phyloP scores from a whole-genome alignment of 306 rosid genomes.

The Phaseolus lunatus region DNA sequence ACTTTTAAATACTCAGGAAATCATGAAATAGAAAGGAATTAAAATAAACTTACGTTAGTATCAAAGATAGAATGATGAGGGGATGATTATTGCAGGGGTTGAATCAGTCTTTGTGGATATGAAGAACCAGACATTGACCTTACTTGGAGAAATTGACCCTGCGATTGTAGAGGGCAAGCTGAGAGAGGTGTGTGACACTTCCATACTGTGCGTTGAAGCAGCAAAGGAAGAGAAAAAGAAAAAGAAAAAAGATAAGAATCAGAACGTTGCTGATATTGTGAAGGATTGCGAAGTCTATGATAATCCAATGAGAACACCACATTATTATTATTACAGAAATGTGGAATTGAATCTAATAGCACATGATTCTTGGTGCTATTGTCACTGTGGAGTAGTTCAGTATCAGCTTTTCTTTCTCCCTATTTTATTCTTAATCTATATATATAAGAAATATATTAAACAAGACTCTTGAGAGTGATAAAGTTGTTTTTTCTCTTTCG shows the following conservation, averaged over 20 bases:
- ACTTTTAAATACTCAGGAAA: not conserved
- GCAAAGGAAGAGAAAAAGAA: conserved; percentile 66
- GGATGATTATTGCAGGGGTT: conserved; percentile 55
- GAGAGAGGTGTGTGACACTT: conserved; percentile 57
- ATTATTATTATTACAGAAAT: conserved; percentile 40
- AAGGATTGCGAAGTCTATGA: conserved; percentile 6
- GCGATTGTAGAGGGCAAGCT: conserved; percentile 32
- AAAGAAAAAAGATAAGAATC: conserved; percentile 43
- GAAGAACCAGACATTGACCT: conserved; percentile 53
- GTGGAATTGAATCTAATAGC: conserved; percentile 60
- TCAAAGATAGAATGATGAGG: not conserved
- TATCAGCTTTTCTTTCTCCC: not conserved
- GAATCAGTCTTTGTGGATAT: conserved; percentile 67
- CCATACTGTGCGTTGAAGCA: conserved; percentile 64
- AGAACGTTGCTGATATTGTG: not conserved
- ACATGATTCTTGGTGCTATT: not conserved
- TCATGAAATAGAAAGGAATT: not conserved
- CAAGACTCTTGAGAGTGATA: too few species aligned
- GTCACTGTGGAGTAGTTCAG: not conserved
- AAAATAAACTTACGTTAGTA: not conserved
- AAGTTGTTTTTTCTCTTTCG: too few species aligned
- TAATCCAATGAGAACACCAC: conserved; percentile 28
- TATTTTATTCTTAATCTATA: not conserved
- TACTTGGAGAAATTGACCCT: conserved; percentile 60
- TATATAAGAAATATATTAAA: too few species aligned